phyloP scores from a whole-genome alignment of 768 basidiomycete genomes.

The Collybiopsis luxurians region DNA sequence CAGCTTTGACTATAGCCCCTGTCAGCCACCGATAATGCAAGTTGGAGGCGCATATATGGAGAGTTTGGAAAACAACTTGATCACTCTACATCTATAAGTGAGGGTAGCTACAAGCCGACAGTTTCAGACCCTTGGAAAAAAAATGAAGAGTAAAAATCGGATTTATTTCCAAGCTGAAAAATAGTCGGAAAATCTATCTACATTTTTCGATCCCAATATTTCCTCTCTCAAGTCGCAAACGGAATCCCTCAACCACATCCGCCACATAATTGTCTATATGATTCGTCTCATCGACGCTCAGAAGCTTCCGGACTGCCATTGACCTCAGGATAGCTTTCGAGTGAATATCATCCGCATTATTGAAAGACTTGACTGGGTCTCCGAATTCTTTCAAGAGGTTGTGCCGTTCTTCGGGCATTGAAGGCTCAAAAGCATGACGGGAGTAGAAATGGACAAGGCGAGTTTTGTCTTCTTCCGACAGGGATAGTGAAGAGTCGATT shows the following conservation, averaged over 20 bases:
- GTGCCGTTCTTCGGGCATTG: not conserved
- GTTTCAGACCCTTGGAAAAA: too few species aligned
- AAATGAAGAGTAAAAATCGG: too few species aligned
- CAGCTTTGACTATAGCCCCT: too few species aligned
- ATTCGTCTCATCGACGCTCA: slow-evolving; percentile 7
- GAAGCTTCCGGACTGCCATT: slow-evolving; percentile 5
- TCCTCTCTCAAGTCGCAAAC: not conserved
- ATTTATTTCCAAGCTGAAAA: too few species aligned
- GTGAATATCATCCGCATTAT: not conserved
- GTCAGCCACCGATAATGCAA: too few species aligned
- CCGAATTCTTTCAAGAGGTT: not conserved
- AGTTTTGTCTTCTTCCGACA: not conserved
- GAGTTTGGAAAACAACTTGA: too few species aligned
- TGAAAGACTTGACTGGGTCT: not conserved
- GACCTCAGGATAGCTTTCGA: not conserved
- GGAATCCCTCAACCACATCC: not conserved
- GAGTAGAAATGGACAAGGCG: slow-evolving; percentile 1
- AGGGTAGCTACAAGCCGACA: too few species aligned
- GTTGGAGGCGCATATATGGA: too few species aligned
- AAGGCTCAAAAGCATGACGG: slow-evolving; percentile 2
- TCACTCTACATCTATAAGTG: too few species aligned
- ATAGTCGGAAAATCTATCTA: too few species aligned
- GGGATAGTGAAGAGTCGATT: not conserved
- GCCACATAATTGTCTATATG: slow-evolving; percentile 5
- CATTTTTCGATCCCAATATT: not conserved